Conservation (phyloP, 2,329 filamentous ascomycete genomes). For the Ustulina deusta region DNA sequence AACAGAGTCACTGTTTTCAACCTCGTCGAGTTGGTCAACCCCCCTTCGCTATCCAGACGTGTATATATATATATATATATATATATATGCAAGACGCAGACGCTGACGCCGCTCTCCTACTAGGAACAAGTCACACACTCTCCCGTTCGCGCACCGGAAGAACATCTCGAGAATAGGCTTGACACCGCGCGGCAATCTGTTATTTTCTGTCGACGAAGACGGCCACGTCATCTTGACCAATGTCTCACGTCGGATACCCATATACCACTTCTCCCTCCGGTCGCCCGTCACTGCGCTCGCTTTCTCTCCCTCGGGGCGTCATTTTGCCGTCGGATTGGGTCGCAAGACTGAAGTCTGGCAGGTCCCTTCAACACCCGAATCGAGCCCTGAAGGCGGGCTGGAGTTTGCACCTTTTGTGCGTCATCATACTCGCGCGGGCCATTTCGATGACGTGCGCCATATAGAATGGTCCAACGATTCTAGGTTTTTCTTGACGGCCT, state of each 20-base stretch:
- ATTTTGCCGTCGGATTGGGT: slow-evolving; percentile 90
- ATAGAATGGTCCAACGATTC: slow-evolving; percentile 98
- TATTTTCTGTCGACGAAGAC: slow-evolving; percentile 94
- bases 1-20: slow-evolving; percentile 97
- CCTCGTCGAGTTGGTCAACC: slow-evolving; percentile 80
- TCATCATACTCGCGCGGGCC: slow-evolving; percentile 86
- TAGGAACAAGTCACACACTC: slow-evolving; percentile 87
- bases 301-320: slow-evolving; percentile 89
- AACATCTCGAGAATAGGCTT: slow-evolving; percentile 92
- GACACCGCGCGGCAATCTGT: slow-evolving; percentile 88
- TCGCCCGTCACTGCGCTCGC: slow-evolving; percentile 83
- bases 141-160: slow-evolving; percentile 91
- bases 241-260: slow-evolving; percentile 82
- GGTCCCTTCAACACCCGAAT: slow-evolving; percentile 88
- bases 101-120: slow-evolving; percentile 13
- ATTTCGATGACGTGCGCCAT: slow-evolving; percentile 87
- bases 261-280: slow-evolving; percentile 97
- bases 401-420: slow-evolving; percentile 96
- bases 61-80: neutral
- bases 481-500: slow-evolving; percentile 91
- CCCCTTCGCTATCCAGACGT: no score
- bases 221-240: slow-evolving; percentile 94
- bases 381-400: slow-evolving; percentile 81
- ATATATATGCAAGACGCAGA: slow-evolving; percentile 35
- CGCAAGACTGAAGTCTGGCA: slow-evolving; percentile 95